phyloP scores from a whole-genome alignment of 2,329 filamentous ascomycete genomes.

The Diaporthe caulivora region DNA sequence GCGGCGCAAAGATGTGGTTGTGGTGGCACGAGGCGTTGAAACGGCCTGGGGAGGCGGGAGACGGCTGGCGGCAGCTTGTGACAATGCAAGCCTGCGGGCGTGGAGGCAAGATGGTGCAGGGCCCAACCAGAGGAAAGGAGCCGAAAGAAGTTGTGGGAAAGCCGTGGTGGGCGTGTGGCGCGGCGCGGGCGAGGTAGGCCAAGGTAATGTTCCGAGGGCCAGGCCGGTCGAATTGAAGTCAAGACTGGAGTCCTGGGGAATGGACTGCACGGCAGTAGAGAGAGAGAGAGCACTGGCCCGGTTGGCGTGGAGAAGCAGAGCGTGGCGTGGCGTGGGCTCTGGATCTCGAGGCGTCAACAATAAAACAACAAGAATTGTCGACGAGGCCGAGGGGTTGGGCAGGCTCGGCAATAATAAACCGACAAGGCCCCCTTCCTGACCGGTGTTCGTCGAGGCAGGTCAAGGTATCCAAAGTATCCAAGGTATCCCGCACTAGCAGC shows the following conservation, averaged over 20 bases:
- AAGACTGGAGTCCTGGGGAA: background rate
- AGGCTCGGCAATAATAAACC: constrained; percentile 9
- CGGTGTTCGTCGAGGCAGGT: background rate
- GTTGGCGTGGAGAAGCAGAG: constrained; percentile 1
- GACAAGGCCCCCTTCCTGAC: constrained; percentile 14
- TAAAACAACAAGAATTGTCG: constrained; percentile 13
- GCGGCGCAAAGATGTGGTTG: constrained; percentile 13
- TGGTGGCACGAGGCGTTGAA: constrained; percentile 23
- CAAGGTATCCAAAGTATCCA: too few species aligned
- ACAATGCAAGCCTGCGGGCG: constrained; percentile 1
- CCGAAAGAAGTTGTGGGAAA: constrained; percentile 22
- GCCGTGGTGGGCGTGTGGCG: constrained; percentile 8
- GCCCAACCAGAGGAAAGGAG: constrained; percentile 21
- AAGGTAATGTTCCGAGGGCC: constrained; percentile 30
- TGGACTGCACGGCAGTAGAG: background rate
- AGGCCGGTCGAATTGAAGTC: constrained; percentile 27
- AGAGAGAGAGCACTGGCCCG: background rate
- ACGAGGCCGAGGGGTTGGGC: constrained; percentile 24
- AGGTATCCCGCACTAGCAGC: constrained; percentile 3
- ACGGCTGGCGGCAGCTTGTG: constrained; percentile 26
- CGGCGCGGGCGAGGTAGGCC: constrained; percentile 20
- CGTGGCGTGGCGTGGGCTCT: too few species aligned
- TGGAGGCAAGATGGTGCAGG: background rate
- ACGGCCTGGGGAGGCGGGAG: background rate
- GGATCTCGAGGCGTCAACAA: background rate